Conservation (phyloP, 495 filamentous ascomycete species). For the Letharia columbiana region DNA sequence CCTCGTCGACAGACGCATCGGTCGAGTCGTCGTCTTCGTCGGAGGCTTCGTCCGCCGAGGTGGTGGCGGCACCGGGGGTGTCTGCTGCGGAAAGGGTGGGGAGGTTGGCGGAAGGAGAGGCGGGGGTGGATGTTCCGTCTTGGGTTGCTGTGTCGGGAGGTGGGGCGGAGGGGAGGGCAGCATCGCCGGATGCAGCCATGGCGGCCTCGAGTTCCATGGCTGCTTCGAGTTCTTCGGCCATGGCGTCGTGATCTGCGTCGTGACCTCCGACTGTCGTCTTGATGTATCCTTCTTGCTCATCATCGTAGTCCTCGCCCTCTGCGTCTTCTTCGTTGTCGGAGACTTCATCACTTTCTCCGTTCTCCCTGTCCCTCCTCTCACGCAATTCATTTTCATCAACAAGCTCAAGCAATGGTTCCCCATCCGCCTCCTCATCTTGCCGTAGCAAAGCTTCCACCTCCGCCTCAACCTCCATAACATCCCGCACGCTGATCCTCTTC, state of each 20-base stretch:
- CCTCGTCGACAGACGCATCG: slow-evolving; percentile 42
- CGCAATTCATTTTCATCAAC: slow-evolving; percentile 51
- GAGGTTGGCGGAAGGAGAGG: slow-evolving; percentile 21
- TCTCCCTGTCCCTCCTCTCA: slow-evolving; percentile 29
- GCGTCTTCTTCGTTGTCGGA: slow-evolving; percentile 24
- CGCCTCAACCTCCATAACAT: slow-evolving; percentile 81
- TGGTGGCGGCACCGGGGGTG: slow-evolving; percentile 29
- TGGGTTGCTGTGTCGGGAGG: slow-evolving; percentile 14
- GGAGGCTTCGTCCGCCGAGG: slow-evolving; percentile 32
- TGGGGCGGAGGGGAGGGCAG: slow-evolving; percentile 14
- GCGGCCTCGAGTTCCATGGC: slow-evolving; percentile 43
- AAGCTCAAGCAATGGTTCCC: slow-evolving; percentile 50
- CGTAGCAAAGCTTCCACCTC: slow-evolving; percentile 69
- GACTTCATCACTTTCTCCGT: slow-evolving; percentile 34
- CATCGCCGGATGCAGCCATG: slow-evolving; percentile 27
- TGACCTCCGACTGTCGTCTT: slow-evolving; percentile 29
- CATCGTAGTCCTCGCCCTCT: slow-evolving; percentile 35
- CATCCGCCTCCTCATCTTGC: slow-evolving; percentile 53
- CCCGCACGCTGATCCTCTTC: slow-evolving; percentile 68
- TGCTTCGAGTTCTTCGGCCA: slow-evolving; percentile 38
- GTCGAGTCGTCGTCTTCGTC: slow-evolving; percentile 28
- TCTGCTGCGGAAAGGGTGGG: slow-evolving; percentile 10
- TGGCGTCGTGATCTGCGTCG: slow-evolving; percentile 48
- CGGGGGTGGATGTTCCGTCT: slow-evolving; percentile 10
- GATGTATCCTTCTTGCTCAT: slow-evolving; percentile 44